phyloP scores from a whole-genome alignment of 2,329 filamentous ascomycete species.

The Cordyceps tenuipes region DNA sequence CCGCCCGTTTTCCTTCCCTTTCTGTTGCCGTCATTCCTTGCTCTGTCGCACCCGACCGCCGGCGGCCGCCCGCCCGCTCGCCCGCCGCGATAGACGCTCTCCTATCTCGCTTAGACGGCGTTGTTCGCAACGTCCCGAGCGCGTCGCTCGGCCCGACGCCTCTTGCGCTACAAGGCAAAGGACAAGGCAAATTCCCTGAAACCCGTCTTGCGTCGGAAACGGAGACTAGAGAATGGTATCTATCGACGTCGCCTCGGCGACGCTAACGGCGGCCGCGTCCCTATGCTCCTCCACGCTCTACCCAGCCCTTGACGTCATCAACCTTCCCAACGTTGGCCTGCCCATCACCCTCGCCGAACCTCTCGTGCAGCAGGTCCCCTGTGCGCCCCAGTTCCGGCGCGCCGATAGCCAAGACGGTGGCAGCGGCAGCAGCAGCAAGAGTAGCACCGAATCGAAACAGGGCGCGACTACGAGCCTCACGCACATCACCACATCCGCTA shows the following conservation, averaged over 20 bases:
- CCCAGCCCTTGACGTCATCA: slow-evolving; percentile 37
- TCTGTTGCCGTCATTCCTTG: neutral
- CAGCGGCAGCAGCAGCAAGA: neutral
- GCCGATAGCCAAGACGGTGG: slow-evolving; percentile 8
- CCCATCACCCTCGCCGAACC: slow-evolving; percentile 50
- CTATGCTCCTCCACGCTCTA: slow-evolving; percentile 35
- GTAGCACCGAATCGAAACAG: neutral
- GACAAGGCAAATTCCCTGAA: too few relatives aligned
- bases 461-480: neutral
- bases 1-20: too few relatives aligned
- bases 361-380: slow-evolving; percentile 43
- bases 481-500: neutral
- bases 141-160: neutral
- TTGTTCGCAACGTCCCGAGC: neutral
- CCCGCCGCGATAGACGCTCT: neutral
- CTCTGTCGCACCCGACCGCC: too few relatives aligned
- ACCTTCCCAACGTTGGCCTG: slow-evolving; percentile 41
- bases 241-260: slow-evolving; percentile 14
- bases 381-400: slow-evolving; percentile 19
- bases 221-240: slow-evolving; percentile 2
- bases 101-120: neutral
- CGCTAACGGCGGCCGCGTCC: slow-evolving; percentile 22
- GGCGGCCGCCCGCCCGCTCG: neutral
- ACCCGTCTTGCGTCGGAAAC: neutral
- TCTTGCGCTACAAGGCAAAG: too few relatives aligned